Evolutionary conservation across 345 rosid genomes (phyloP).

Genomic region (thale cress (Arabidopsis thaliana)): DNA sequence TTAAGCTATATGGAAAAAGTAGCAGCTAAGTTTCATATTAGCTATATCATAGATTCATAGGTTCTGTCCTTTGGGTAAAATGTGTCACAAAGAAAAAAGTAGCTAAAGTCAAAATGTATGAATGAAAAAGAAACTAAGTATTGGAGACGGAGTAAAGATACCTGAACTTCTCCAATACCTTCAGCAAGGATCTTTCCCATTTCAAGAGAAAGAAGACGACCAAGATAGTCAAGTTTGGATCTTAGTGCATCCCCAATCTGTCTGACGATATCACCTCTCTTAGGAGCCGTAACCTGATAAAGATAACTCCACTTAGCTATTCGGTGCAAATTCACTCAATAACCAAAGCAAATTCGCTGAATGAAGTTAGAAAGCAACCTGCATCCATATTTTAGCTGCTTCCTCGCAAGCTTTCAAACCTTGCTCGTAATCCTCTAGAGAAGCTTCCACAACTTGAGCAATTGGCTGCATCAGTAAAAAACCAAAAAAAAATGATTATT

Average conservation of each 20-base stretch:
- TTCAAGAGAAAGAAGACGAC: constrained; percentile 91
- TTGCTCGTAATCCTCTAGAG: constrained; percentile 77
- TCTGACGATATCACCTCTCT: constrained; percentile 96
- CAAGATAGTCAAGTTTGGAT: constrained; percentile 77
- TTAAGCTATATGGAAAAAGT: background rate
- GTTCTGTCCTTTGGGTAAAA: background rate
- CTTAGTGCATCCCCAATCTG: constrained; percentile 95
- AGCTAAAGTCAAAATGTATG: too few relatives aligned
- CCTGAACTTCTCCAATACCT: constrained; percentile 99
- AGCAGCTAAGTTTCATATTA: background rate
- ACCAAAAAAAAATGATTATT: background rate
- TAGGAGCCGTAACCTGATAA: constrained; percentile 86
- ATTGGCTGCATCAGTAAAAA: constrained; percentile 51
- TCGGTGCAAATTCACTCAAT: background rate
- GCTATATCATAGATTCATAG: background rate
- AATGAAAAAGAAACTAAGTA: background rate
- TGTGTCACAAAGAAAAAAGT: background rate
- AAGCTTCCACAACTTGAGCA: constrained; percentile 85
- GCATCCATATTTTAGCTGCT: constrained; percentile 90
- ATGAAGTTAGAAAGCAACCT: constrained; percentile 46
- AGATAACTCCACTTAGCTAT: background rate
- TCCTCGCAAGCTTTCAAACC: constrained; percentile 86
- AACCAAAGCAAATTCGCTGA: background rate
- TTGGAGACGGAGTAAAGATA: constrained; percentile 36
- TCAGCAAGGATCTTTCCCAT: constrained; percentile 98